A percentile compares a stretch with the other conserved stretches of the same genome.
Evolutionary conservation across 495 filamentous ascomycete genomes (phyloP).

Genomic region (Astrothelium macrocarpum): DNA sequence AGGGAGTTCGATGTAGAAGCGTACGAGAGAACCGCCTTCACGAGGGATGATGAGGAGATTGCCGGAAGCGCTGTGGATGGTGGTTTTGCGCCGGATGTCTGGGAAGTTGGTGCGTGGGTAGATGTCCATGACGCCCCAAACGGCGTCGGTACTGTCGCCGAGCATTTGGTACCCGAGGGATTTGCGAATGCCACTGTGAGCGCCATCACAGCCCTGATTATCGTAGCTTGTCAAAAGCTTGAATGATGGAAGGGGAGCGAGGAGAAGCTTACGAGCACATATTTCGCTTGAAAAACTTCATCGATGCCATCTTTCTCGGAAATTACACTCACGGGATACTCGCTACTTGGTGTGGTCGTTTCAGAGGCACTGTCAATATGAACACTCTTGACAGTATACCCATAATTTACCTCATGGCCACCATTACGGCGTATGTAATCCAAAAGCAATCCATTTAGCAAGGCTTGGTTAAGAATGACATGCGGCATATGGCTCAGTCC

Average conservation of each 20-base stretch:
- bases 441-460: constrained; percentile 22
- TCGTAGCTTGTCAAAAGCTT: neutral
- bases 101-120: constrained; percentile 68
- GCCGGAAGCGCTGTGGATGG: constrained; percentile 44
- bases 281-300: constrained; percentile 51
- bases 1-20: constrained; percentile 58
- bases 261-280: constrained; percentile 43
- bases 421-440: constrained; percentile 1
- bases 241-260: neutral
- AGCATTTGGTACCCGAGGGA: constrained; percentile 61
- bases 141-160: constrained; percentile 63
- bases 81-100: constrained; percentile 53
- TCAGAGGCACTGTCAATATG: neutral
- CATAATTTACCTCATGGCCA: constrained; percentile 7
- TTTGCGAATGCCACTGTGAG: constrained; percentile 58
- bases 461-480: constrained; percentile 69
- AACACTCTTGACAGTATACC: constrained; percentile 5
- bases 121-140: constrained; percentile 81
- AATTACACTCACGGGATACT: constrained; percentile 40
- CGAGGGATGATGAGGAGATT: constrained; percentile 55
- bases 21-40: constrained; percentile 50
- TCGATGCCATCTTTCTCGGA: constrained; percentile 44
- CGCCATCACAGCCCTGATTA: constrained; percentile 58
- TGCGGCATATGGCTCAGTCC: constrained; percentile 61
- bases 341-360: neutral